Base-by-base conservation (phyloP, 345 rosid genomes). In the Populus nigra region DNA sequence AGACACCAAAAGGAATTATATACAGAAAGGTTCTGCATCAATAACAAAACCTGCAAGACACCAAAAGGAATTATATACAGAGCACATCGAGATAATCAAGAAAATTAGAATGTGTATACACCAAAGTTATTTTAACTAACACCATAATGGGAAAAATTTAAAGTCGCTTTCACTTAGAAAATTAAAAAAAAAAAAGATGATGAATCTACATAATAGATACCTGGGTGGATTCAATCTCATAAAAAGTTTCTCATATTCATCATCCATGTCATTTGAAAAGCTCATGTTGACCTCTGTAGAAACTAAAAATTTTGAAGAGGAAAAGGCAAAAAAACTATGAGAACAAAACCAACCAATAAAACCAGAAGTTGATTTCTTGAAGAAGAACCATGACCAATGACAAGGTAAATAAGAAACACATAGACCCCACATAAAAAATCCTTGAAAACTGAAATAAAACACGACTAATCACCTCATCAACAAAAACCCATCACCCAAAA, bases 161-260 rank as follows among this genome's bases (percentile, higher is more conserved):
- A 72, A 62, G 38, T 25, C 41, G 20, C 43, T 77, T 69, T 55
- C 49, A 53, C 7, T 74, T 35, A 27, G 61, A 78, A 53, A 53
- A 17, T 53, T 43, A 18, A 77, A 78, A 62, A 74, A 72, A 83
- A n/a, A 57, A 68, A 66, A 33, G 38, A 63, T 5, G 38, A 75
- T 5, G 35, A 49, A 45, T 65, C 29, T 66, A 45, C 29, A 53
- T 18, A 29, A 41, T 50, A 43, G 43, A 22, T 80, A 91, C 97
- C 97, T 93, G 57, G 98, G 98, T 36, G 97, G 98, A 81, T 94
- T 94, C 94, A 94, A 88, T 85, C 98, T 93, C 82, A 93, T 78
- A 55, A 93, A 86, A 66, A 94, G 92, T 70, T 93, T 94, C 88
- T 88, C 97, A 78, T 93, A 93, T 75, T 93, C 98, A 85, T 94